Evolutionary conservation across 2,329 filamentous ascomycete species (phyloP), one percentile per base, ranked within the genome.

Genomic region (Furcasterigmium sp.): DNA sequence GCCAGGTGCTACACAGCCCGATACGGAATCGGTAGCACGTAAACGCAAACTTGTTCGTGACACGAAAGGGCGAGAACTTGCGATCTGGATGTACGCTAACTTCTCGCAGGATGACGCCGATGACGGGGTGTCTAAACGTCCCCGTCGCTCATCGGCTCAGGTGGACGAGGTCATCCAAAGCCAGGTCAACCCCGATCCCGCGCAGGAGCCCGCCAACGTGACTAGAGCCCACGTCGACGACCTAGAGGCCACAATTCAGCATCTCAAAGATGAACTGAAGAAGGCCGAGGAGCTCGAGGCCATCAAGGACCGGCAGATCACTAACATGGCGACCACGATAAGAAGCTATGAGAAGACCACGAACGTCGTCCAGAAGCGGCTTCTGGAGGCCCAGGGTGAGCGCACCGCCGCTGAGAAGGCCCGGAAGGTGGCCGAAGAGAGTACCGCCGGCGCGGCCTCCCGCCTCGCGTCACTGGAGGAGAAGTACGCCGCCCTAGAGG

Each of bases 301-400:
- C 11, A 45, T 49, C 28, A 34, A 43, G 18, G 44, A 42, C n/a
- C 49, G 47, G 42, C 48, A 47, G 3, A 48, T 49, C 18, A 45
- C 23, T 17, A 46, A 41, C 13, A 42, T 51, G 15, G 44, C 45
- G 43, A 56, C 53, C 17, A 68, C 75, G 39, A 54, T 73, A 14
- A 65, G 70, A 23, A 71, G 71, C 15, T 65, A 72, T 41, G 60
- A 69, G 39, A 61, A 60, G 18, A 73, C 72, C 2, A 56, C 72
- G 3, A 60, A 62, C 18, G 58, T 59, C 6, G 67, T 78, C 4
- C 70, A 78, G 39, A 56, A 61, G 8, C 67, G 65, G 35, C 73
- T 71, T 45, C 69, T 73, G 49, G 63, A 63, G 13, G 75, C 78
- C 3, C 56, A 80, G 5, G 60, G 70, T 44, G 77, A 82, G 18